These are phyloP conservation scores for Phytophthora hybrid DNA, from an alignment of 352 stramenopile genomes.

Conservation along the genomic window DNA sequence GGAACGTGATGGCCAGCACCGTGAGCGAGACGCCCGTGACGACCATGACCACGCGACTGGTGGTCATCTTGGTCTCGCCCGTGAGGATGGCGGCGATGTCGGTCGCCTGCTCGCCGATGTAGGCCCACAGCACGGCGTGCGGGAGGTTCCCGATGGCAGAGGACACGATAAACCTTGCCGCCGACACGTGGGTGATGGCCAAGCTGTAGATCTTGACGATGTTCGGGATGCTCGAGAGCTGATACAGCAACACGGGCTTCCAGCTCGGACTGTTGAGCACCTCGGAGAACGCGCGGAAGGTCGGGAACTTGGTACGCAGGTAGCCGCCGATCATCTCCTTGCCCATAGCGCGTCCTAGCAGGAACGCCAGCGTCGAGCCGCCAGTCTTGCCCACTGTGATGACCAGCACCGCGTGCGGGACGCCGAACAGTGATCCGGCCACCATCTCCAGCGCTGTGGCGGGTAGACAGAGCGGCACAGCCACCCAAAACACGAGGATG, in stretches of 20 bases:
- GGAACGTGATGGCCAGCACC: conserved; percentile 56
- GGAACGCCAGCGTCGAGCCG: conserved; percentile 74
- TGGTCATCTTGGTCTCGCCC: conserved; percentile 57
- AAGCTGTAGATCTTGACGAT: conserved; percentile 85
- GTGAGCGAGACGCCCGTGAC: conserved; percentile 54
- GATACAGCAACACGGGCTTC: conserved; percentile 83
- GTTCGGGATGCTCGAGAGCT: conserved; percentile 83
- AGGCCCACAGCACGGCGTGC: conserved; percentile 76
- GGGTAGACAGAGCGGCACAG: conserved; percentile 75
- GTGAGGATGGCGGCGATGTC: conserved; percentile 70
- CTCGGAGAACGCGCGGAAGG: conserved; percentile 73
- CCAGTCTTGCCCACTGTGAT: conserved; percentile 75
- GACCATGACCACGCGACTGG: conserved; percentile 54
- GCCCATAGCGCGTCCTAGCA: conserved; percentile 62
- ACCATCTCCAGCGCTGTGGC: conserved; percentile 74
- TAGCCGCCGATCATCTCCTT: conserved; percentile 72
- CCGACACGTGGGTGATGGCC: conserved; percentile 73
- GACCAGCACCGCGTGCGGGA: conserved; percentile 56
- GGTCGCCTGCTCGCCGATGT: conserved; percentile 73
- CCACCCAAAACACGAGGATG: conserved; percentile 66
- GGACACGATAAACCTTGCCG: conserved; percentile 63
- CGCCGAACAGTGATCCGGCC: conserved; percentile 72
- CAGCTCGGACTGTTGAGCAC: conserved; percentile 72
- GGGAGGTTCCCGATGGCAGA: conserved; percentile 62
- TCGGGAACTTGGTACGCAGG: conserved; percentile 64